These are phyloP conservation scores for Filosporella fistucella DNA, from an alignment of 495 filamentous ascomycete species.

Conservation along the genomic window DNA sequence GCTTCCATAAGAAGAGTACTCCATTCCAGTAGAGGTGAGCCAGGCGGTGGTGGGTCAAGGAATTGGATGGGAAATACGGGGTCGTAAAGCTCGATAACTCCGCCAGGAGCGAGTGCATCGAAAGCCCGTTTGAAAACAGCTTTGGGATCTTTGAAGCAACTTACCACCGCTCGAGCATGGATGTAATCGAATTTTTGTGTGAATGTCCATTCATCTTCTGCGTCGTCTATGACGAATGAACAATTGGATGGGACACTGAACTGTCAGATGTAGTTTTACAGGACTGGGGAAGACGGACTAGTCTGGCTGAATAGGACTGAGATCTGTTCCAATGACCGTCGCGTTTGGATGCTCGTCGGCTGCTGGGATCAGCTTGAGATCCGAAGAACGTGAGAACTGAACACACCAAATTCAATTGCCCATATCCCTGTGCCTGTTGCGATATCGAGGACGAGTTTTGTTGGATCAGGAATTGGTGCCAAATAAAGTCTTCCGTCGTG, in stretches of 20 bases:
- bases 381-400: neutral
- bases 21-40: too few relatives aligned
- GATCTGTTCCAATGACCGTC: slow-evolving; percentile 47
- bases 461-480: slow-evolving; percentile 30
- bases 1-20: too few relatives aligned
- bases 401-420: slow-evolving; percentile 48
- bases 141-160: slow-evolving; percentile 37
- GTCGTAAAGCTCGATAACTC: slow-evolving; percentile 25
- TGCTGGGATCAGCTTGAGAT: slow-evolving; percentile 1
- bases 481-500: slow-evolving; percentile 41
- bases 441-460: slow-evolving; percentile 47
- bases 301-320: slow-evolving; percentile 23
- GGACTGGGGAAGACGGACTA: slow-evolving; percentile 17
- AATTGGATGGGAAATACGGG: slow-evolving; percentile 27
- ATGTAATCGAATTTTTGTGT: slow-evolving; percentile 42
- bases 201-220: slow-evolving; percentile 46
- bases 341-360: slow-evolving; percentile 36
- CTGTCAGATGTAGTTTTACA: slow-evolving; percentile 19
- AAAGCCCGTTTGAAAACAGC: slow-evolving; percentile 33
- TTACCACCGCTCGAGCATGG: slow-evolving; percentile 38
- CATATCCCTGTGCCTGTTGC: slow-evolving; percentile 54
- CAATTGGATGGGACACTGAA: slow-evolving; percentile 39
- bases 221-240: slow-evolving; percentile 44
- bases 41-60: too few relatives aligned
- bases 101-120: slow-evolving; percentile 2